Percentiles rank a stretch among this genome's conserved stretches.
phyloP scores from a whole-genome alignment of 2,329 filamentous ascomycete genomes.

The Trichoderma sp. region DNA sequence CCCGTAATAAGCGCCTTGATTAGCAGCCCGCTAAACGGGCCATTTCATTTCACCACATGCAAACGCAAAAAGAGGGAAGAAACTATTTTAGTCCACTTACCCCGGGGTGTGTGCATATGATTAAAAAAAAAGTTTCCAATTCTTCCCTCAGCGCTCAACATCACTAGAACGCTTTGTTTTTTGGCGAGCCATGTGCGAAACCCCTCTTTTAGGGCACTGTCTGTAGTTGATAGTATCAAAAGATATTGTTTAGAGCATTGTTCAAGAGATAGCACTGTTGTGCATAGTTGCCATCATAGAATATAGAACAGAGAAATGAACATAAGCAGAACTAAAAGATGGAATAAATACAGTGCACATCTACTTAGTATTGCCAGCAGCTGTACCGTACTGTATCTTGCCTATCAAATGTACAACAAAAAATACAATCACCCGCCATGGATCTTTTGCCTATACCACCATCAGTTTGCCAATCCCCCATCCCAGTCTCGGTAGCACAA shows the following conservation, averaged over 20 bases:
- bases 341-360: background rate
- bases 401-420: too few relatives aligned
- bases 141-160: background rate
- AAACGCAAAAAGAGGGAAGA: background rate
- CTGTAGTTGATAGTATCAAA: background rate
- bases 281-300: too few relatives aligned
- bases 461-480: background rate
- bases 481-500: background rate
- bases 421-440: background rate
- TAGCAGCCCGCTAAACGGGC: background rate
- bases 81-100: background rate
- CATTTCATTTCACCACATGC: slow-evolving; percentile 8
- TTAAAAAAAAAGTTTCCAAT: background rate
- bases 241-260: background rate
- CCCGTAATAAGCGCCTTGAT: background rate
- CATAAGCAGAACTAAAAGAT: background rate
- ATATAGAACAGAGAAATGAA: too few relatives aligned
- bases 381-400: too few relatives aligned
- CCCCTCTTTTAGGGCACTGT: background rate
- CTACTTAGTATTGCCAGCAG: background rate
- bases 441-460: background rate
- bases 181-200: background rate
- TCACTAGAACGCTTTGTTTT: background rate
- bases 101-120: background rate
- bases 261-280: background rate